phyloP scores from a whole-genome alignment of 2,329 filamentous ascomycete species.

The Apiospora saccharicola region DNA sequence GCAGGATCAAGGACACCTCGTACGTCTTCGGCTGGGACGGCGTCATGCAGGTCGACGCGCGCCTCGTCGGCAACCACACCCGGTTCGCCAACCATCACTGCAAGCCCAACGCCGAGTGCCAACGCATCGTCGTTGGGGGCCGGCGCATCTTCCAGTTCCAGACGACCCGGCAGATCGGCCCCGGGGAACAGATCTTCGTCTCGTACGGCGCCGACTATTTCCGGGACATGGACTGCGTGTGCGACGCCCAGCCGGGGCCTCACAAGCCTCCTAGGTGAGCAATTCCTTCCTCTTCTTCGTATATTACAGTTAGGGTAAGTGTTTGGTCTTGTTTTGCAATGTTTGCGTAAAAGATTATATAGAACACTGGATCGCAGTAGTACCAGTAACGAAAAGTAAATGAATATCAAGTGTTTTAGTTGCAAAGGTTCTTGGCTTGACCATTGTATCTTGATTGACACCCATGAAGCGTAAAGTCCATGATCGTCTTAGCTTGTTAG shows the following conservation, averaged over 20 bases:
- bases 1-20: not conserved
- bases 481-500: too few relatives aligned
- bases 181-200: not conserved
- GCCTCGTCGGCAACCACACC: not conserved
- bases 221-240: not conserved
- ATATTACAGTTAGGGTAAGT: too few relatives aligned
- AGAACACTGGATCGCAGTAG: too few relatives aligned
- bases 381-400: too few relatives aligned
- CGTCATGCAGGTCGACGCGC: not conserved
- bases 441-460: too few relatives aligned
- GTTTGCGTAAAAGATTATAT: too few relatives aligned
- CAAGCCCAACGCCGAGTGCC: not conserved
- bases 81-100: slow-evolving; percentile 16
- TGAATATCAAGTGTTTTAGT: too few relatives aligned
- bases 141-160: not conserved
- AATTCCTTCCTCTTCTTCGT: not conserved
- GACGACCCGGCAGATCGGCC: not conserved
- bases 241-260: not conserved
- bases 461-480: too few relatives aligned
- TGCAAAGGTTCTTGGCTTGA: too few relatives aligned
- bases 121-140: not conserved
- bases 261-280: not conserved
- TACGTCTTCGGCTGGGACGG: not conserved
- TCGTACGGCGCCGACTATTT: not conserved
- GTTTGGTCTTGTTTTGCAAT: too few relatives aligned